Conservation (phyloP, 169 alveolate species). For the Cryptosporidium meleagridis region DNA sequence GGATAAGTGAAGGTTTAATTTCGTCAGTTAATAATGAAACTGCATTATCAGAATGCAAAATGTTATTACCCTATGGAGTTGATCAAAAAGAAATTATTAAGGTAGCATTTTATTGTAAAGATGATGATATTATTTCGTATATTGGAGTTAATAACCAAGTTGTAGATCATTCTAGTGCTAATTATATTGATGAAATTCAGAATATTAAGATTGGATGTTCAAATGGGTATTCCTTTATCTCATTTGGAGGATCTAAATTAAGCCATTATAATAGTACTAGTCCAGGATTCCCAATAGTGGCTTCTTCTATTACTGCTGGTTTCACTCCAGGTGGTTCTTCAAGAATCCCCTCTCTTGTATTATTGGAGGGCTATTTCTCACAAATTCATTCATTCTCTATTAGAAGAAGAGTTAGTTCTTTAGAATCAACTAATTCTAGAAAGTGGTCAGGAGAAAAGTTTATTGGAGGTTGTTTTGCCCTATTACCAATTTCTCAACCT, state of each 20-base stretch:
- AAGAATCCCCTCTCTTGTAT: slow-evolving; percentile 31
- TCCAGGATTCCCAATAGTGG: slow-evolving; percentile 27
- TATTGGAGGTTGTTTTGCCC: slow-evolving; percentile 61
- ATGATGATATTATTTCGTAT: slow-evolving; percentile 21
- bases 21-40: slow-evolving; percentile 27
- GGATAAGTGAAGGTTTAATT: slow-evolving; percentile 55
- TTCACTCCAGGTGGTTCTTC: slow-evolving; percentile 16
- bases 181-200: slow-evolving; percentile 44
- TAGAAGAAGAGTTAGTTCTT: slow-evolving; percentile 26
- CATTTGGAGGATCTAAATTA: slow-evolving; percentile 65
- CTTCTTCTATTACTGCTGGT: slow-evolving; percentile 33
- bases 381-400: slow-evolving; percentile 24
- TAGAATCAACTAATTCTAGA: slow-evolving; percentile 40
- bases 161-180: slow-evolving; percentile 20
- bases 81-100: slow-evolving; percentile 12
- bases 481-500: slow-evolving; percentile 57
- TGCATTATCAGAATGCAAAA: slow-evolving; percentile 29
- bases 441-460: slow-evolving; percentile 66
- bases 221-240: slow-evolving; percentile 36
- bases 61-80: slow-evolving; percentile 15
- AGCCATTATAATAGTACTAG: slow-evolving; percentile 53
- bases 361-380: slow-evolving; percentile 53
- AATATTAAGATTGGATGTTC: slow-evolving; percentile 59
- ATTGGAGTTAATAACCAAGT: slow-evolving; percentile 30
- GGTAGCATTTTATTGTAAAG: slow-evolving; percentile 35